Evolutionary conservation across 192 early-diverging fungal species (phyloP), one percentile per base, ranked within the genome.

Genomic region (Oehlia diaphana): DNA sequence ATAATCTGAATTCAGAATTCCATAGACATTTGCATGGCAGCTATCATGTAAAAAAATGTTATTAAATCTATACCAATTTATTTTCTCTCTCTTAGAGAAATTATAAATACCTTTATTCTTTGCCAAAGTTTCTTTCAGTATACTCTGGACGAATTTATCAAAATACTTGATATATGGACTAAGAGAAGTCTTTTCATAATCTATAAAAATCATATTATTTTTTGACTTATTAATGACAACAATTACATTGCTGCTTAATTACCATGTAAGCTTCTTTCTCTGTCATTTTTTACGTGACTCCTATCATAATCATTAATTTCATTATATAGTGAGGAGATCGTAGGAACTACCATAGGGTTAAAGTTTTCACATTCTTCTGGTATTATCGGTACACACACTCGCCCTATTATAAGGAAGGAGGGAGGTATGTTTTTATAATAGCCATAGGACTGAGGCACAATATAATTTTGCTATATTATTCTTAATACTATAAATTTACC

Each of bases 361-460:
- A 98, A 99, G 2, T 87, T 77, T 67, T 95, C 93, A 76, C 95
- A 96, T 19, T 82, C 83, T 65, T 90, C 88, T 3, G 90, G 87
- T 39, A 87, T 84, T 76, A 99, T 98, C 2, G 97, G 97, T n/a
- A 97, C 94, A 86, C 96, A 98, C 14, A 99, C 95, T 35, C 92
- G 88, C 35, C 91, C 93, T 94, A 77, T 62, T n/a, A 12, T 42
- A 42, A 8, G 39, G 35, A 37, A 37, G 4, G 35, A 42, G 6
- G 39, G 26, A 26, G 26, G 26, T 26, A 26, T 26, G 26, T 26
- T 26, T 26, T 26, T 26, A 26, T 26, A 26, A 26, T 26, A 26
- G 26, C 26, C 26, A 0, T 26, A 26, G 26, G 26, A 26, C 26
- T 26, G 26, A 26, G 26, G 26, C 26, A 26, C 26, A 26, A 26